A percentile compares a stretch with the other conserved stretches of the same genome.
Conservation (phyloP, 2,329 filamentous ascomycete genomes). For the Fusarium secorum region DNA sequence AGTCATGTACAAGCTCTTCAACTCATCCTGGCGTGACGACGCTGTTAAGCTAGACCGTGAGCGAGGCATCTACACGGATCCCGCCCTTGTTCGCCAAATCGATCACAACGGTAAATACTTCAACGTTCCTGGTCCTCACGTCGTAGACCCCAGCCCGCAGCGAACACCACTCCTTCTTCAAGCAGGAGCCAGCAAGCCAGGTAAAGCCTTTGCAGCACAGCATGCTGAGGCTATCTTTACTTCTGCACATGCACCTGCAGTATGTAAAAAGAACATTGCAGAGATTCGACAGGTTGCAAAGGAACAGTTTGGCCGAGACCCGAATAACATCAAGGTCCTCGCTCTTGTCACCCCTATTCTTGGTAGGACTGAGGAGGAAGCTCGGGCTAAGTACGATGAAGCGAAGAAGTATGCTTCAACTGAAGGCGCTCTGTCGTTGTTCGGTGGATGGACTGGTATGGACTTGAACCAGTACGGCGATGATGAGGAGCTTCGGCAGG, state of each 20-base stretch:
- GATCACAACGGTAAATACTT: slow-evolving; percentile 72
- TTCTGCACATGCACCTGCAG: slow-evolving; percentile 68
- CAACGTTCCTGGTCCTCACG: slow-evolving; percentile 69
- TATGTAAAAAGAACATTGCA: slow-evolving; percentile 67
- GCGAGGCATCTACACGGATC: slow-evolving; percentile 63
- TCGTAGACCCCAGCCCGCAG: slow-evolving; percentile 72
- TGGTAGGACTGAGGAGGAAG: slow-evolving; percentile 71
- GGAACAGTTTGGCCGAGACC: slow-evolving; percentile 63
- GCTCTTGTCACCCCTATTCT: slow-evolving; percentile 72
- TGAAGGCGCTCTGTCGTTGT: slow-evolving; percentile 73
- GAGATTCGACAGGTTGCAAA: slow-evolving; percentile 67
- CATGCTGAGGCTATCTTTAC: slow-evolving; percentile 78
- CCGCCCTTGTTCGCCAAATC: slow-evolving; percentile 66
- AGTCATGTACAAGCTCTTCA: slow-evolving; percentile 72
- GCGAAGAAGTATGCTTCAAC: slow-evolving; percentile 66
- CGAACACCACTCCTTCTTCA: slow-evolving; percentile 74
- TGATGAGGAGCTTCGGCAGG: slow-evolving; percentile 69
- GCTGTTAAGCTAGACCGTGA: slow-evolving; percentile 68
- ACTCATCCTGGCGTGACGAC: slow-evolving; percentile 72
- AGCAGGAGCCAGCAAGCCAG: slow-evolving; percentile 72
- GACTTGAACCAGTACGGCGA: slow-evolving; percentile 66
- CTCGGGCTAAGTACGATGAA: slow-evolving; percentile 68
- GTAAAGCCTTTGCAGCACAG: slow-evolving; percentile 71
- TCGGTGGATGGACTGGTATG: slow-evolving; percentile 76
- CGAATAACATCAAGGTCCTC: slow-evolving; percentile 70